Base-by-base conservation (phyloP, 1,139 yeast genomes). In the Diutina rugosa region DNA sequence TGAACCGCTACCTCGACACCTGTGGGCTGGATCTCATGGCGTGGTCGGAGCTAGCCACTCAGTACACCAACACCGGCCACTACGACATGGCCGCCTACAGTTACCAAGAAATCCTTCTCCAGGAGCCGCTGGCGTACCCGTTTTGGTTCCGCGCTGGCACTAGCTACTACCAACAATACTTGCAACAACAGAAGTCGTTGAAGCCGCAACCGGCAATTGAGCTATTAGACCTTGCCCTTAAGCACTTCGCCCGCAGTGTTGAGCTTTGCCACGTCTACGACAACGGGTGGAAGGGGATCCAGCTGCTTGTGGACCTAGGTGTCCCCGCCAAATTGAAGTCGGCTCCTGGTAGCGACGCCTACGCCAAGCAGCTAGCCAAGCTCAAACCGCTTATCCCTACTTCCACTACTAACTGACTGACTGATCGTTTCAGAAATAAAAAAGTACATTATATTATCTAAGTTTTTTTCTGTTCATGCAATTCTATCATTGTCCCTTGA, bases 281-380 rank as follows among this genome's bases (percentile, higher is more conserved):
- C 18, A 78, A 88, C 60, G 87, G 89, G 28, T 90, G 97, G 97
- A 71, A 83, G 57, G 95, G 96, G 0, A 72, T 90, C 4, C 76
- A 74, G 12, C n/a, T 4, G 16, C 32, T 49, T 9, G 35, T 49
- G n/a, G 45, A 32, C 30, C 35, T 49, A 2, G 45, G 45, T 8
- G 41, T 49, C 10, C 51, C 51, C 8, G n/a, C 51, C 8, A 47
- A 47, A 21, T 14, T n/a, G 30, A 47, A 35, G 14, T 8, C 41
- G 4, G 41, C 41, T 4, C 41, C 35, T 9, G 8, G 6, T 2
- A 29, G 21, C 21, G 51, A 47, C 14, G 51, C 29, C 30, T 47
- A 47, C 38, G 35, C 16, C 18, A 9, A 14, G 7, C 51, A 47
- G 29, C n/a, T 47, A 14, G 21, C 16, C 8, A 47, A 47, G 38